A percentile compares a stretch with the other conserved stretches of the same genome.
Conservation (phyloP, 345 rosid genomes). For the Lepidium sativum region DNA sequence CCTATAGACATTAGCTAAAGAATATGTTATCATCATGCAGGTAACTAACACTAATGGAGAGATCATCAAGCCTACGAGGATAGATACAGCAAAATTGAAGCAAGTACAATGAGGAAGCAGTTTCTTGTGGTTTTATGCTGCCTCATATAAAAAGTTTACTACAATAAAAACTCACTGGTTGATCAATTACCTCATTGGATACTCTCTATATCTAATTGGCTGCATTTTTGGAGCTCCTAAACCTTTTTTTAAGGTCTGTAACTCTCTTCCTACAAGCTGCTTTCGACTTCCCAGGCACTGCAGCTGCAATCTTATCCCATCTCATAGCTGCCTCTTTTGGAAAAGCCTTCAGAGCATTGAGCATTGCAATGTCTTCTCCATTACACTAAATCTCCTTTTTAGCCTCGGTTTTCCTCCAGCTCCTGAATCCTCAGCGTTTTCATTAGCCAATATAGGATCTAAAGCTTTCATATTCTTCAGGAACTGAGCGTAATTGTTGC, state of each 20-base stretch:
- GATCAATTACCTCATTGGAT: conserved; percentile 5
- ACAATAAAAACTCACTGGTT: neutral
- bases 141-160: neutral
- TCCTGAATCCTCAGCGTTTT: conserved; percentile 14
- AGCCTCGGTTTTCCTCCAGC: conserved; percentile 12
- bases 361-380: conserved; percentile 77
- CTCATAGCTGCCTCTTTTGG: conserved; percentile 78
- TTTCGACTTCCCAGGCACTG: conserved; percentile 74
- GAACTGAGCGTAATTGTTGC: conserved; percentile 61
- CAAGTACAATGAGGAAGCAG: neutral
- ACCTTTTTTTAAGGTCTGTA: conserved; percentile 64
- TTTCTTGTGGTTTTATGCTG: neutral
- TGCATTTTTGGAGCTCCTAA: conserved; percentile 62
- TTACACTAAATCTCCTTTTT: conserved; percentile 40
- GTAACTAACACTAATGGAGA: neutral
- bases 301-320: conserved; percentile 92
- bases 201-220: conserved; percentile 31
- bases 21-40: neutral
- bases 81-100: neutral
- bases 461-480: conserved; percentile 71
- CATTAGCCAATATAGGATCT: conserved; percentile 37
- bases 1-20: neutral
- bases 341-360: conserved; percentile 75
- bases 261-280: conserved; percentile 84
- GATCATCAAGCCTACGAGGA: neutral